Base-by-base conservation (phyloP, 352 stramenopile genomes). In the Phytophthora cryptogea region DNA sequence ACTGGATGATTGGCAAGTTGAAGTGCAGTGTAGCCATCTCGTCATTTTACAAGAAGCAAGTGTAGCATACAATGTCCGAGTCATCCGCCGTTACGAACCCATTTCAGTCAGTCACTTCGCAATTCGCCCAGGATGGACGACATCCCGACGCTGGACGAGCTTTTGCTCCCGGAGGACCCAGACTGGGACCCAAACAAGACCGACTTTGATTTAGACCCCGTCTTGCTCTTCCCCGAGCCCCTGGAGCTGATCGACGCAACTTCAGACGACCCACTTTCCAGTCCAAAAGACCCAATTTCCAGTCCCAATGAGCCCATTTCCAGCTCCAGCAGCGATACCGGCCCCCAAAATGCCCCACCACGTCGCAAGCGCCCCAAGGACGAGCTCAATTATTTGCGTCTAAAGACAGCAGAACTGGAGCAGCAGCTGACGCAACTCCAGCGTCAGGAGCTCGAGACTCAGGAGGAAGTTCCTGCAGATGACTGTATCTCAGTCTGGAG, bases 341-440 rank as follows among this genome's bases (percentile, higher is more conserved):
- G 4, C 6, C 36, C 14, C 14, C 4, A 17, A 41, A 20, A 2
- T 41, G 41, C 42, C n/a, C 20, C 43, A n/a, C 61, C 33, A 20
- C 63, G 63, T 32, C 63, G 58, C 4, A 64, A 63, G 23, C 60
- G 57, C 14, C 70, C 72, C 35, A 84, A 84, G 31, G 66, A 81
- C 37, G 75, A 84, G 57, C 59, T 84, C 20, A 66, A 77, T 13
- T 74, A 67, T 27, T 47, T 84, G 10, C 69, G 71, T 13, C 37
- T 63, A 13, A 75, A 70, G 32, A 53, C 71, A 0, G 44, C 26
- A 20, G 66, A 79, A 32, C 59, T 84, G 11, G 61, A 78, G 39
- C 16, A 58, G 20, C 56, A 78, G 36, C 59, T 84, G 23, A 20
- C n/a, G n/a, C 36, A 20, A 2, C 36, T 41, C 36, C 36, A 41